These are phyloP conservation scores for Cryptococcus maquisensis DNA, from an alignment of 1,284 basidiomycete species.

Conservation along the genomic window DNA sequence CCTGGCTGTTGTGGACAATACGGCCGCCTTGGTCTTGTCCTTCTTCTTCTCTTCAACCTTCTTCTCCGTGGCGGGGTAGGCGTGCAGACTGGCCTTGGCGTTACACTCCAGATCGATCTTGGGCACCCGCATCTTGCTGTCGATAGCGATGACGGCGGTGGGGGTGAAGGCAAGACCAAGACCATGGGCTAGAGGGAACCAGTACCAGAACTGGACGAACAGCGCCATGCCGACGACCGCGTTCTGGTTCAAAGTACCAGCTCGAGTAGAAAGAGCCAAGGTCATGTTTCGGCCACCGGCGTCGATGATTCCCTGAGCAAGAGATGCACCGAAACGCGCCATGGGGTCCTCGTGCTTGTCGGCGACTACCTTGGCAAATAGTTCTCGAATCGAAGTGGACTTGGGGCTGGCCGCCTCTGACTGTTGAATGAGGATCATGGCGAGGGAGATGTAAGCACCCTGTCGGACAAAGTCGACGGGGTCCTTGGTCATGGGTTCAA, in stretches of 20 bases:
- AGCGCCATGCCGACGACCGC: conserved; percentile 93
- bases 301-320: conserved; percentile 93
- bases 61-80: conserved; percentile 77
- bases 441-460: conserved; percentile 89
- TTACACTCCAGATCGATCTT: conserved; percentile 87
- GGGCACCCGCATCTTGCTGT: conserved; percentile 79
- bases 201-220: conserved; percentile 99
- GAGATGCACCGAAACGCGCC: conserved; percentile 90
- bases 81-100: conserved; percentile 79
- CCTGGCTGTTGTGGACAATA: conserved; percentile 90
- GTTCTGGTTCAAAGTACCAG: conserved; percentile 79
- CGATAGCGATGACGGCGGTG: conserved; percentile 85
- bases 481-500: conserved; percentile 95
- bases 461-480: conserved; percentile 95
- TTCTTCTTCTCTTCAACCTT: conserved; percentile 86
- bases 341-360: conserved; percentile 98
- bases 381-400: conserved; percentile 67
- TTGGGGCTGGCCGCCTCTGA: conserved; percentile 83
- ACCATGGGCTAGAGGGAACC: conserved; percentile 95
- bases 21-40: conserved; percentile 83
- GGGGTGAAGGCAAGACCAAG: conserved; percentile 87
- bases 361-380: conserved; percentile 80
- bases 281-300: conserved; percentile 93
- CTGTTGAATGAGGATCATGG: conserved; percentile 93
- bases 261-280: conserved; percentile 83